phyloP scores from a whole-genome alignment of 2,329 filamentous ascomycete species.

The Penicillium sp. region DNA sequence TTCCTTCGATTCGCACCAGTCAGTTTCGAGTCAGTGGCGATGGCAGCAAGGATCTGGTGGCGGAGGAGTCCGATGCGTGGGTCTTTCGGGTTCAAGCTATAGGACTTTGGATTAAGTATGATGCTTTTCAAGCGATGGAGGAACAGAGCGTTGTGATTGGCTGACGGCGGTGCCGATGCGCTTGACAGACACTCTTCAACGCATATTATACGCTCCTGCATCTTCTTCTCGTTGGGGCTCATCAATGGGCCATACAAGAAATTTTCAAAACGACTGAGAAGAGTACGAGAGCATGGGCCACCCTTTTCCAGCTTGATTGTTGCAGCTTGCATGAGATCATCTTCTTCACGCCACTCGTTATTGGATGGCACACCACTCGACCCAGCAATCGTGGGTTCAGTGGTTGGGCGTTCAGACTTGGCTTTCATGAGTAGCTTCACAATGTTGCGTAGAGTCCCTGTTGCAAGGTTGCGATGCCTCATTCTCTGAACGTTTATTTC shows the following conservation, averaged over 20 bases:
- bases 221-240: not conserved
- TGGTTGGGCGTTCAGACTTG: not conserved
- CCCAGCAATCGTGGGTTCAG: not conserved
- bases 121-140: not conserved
- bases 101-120: not conserved
- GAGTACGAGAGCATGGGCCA: not conserved
- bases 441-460: not conserved
- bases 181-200: not conserved
- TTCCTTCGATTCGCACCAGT: not conserved
- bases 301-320: not conserved
- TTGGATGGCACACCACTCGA: too few relatives aligned
- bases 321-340: not conserved
- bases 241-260: conserved; percentile 4
- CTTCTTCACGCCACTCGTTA: not conserved
- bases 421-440: not conserved
- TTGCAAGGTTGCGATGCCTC: not conserved
- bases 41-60: not conserved
- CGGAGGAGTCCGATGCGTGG: not conserved
- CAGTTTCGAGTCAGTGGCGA: not conserved
- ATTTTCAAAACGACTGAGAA: conserved; percentile 1
- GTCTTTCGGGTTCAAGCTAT: not conserved
- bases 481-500: conserved; percentile 1
- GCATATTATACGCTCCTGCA: conserved; percentile 1
- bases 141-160: not conserved
- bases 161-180: not conserved